Base-by-base conservation (phyloP, 2,329 filamentous ascomycete genomes). In the Aspergillus ustus region DNA sequence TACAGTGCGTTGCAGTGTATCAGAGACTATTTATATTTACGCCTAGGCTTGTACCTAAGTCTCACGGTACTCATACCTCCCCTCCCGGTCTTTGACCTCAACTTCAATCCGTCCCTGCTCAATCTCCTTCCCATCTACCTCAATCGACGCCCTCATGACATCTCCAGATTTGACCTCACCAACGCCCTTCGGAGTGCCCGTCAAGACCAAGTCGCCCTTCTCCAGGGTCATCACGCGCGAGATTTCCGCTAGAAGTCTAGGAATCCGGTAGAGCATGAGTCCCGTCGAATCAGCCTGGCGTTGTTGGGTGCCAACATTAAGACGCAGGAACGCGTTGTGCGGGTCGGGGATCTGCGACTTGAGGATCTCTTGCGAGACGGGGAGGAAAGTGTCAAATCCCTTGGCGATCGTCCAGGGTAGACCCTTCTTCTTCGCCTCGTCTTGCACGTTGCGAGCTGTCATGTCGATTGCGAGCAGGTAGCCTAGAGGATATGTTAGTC, bases 351-450 rank as follows among this genome's bases (percentile, higher is more conserved):
- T 92, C 67, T 85, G 84, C 40, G 86, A 83, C 81, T 96, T 96
- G 69, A 88, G 83, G 71, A 99, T 96, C 59, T 91, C 83, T 66
- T 89, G 83, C 76, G 90, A 92, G 73, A 99, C 85, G 61, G 95
- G 95, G 55, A 96, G 84, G 82, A 99, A 99, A 3, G 95, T 98
- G 78, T 99, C 95, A 76, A 98, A 99, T 51, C 95, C 95, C 83
- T 99, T 99, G 69, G 92, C 90, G 68, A 97, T 97, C 72, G 89
- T 88, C 95, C 95, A 99, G 7, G 95, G 95, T 17, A 98, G 88
- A 40, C 95, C 93, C 83, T 95, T 97, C 81, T 91, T 92, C 87
- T 98, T 99, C 67, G 94, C 94, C 81, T 97, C 93, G 70, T 97
- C 91, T 80, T 99, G 95, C 7, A 92, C 87, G 78, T 98, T 98